phyloP scores from a whole-genome alignment of 768 basidiomycete species.

The Suillus lakei region DNA sequence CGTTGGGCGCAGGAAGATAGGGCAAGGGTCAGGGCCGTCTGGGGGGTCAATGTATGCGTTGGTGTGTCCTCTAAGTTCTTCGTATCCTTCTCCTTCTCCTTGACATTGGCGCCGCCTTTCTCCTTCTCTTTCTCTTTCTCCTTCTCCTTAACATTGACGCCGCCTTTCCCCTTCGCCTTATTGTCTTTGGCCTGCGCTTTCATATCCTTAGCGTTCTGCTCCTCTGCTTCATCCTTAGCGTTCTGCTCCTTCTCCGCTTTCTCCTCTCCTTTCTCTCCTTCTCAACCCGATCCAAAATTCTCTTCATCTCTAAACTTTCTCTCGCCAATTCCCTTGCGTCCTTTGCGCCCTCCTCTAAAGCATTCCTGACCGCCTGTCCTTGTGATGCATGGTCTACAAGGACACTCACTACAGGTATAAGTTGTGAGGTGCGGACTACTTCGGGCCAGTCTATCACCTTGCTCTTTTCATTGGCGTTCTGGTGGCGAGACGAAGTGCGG shows the following conservation, averaged over 20 bases:
- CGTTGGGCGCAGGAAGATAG: conserved; percentile 53
- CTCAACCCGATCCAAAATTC: conserved; percentile 26
- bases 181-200: conserved; percentile 16
- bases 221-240: conserved; percentile 35
- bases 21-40: conserved; percentile 50
- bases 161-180: conserved; percentile 61
- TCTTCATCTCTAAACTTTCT: conserved; percentile 41
- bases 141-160: conserved; percentile 36
- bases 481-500: conserved; percentile 30
- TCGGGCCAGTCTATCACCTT: neutral
- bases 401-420: conserved; percentile 66
- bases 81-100: conserved; percentile 30
- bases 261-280: conserved; percentile 54
- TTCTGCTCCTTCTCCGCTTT: conserved; percentile 47
- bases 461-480: conserved; percentile 24
- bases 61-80: conserved; percentile 7
- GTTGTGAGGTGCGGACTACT: conserved; percentile 55
- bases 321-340: conserved; percentile 58
- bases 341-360: conserved; percentile 61
- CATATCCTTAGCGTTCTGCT: conserved; percentile 36
- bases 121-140: conserved; percentile 41
- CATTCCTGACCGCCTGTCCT: conserved; percentile 55
- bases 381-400: conserved; percentile 58
- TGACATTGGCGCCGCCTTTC: conserved; percentile 46
- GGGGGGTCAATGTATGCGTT: conserved; percentile 55